Percentiles rank a stretch among this genome's conserved stretches.
Conservation (phyloP, 2,329 filamentous ascomycete species). For the Basipetospora chlamydospora region DNA sequence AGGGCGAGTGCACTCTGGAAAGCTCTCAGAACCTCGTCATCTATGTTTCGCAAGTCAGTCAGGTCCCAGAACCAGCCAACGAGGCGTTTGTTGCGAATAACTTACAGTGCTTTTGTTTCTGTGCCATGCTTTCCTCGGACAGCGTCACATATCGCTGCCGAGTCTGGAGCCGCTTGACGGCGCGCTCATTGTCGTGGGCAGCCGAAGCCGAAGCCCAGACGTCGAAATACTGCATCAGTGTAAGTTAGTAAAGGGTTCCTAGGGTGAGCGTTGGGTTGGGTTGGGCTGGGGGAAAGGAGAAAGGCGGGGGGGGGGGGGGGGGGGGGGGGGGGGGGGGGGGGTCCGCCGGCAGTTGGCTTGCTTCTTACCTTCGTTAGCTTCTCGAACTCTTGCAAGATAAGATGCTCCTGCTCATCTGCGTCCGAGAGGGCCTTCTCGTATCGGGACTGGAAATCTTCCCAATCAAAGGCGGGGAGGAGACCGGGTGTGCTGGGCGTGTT, state of each 20-base stretch:
- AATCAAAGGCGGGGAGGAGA: slow-evolving; percentile 44
- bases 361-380: slow-evolving; percentile 46
- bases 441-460: slow-evolving; percentile 58
- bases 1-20: slow-evolving; percentile 48
- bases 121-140: slow-evolving; percentile 54
- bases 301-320: background rate
- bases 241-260: too few relatives aligned
- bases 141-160: slow-evolving; percentile 62
- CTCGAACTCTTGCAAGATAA: slow-evolving; percentile 52
- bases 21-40: slow-evolving; percentile 40
- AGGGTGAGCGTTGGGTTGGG: too few relatives aligned
- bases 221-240: slow-evolving; percentile 50
- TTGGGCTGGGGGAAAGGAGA: background rate
- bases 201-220: slow-evolving; percentile 64
- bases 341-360: too few relatives aligned
- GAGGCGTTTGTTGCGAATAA: slow-evolving; percentile 7
- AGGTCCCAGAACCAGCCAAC: background rate
- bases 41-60: background rate
- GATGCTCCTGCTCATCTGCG: slow-evolving; percentile 47
- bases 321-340: background rate
- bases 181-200: slow-evolving; percentile 59
- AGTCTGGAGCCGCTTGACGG: slow-evolving; percentile 67
- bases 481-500: slow-evolving; percentile 30
- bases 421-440: slow-evolving; percentile 53
- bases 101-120: slow-evolving; percentile 72